Conservation (phyloP, 176 grass and related monocot species). For the Carex myosuroides region DNA sequence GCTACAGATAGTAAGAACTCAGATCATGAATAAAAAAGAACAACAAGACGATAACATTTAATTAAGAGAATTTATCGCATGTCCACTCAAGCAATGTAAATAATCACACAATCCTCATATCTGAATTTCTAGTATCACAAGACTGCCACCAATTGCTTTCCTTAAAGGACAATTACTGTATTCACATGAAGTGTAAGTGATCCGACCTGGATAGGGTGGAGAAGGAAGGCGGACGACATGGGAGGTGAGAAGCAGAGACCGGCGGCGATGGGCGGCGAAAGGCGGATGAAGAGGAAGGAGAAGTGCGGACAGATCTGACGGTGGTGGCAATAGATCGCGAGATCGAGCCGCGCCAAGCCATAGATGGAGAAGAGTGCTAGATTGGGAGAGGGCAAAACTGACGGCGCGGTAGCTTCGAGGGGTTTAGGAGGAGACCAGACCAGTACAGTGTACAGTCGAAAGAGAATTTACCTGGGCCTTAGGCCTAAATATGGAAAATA, state of each 20-base stretch:
- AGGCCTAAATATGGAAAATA: background rate
- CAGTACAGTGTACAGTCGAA: background rate
- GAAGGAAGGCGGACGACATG: slow-evolving; percentile 16
- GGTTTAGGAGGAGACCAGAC: slow-evolving; percentile 9
- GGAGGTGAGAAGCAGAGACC: slow-evolving; percentile 12
- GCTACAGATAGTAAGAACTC: too few species aligned
- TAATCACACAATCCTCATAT: background rate
- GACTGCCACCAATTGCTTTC: background rate
- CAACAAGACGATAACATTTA: background rate
- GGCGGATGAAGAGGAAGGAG: slow-evolving; percentile 18
- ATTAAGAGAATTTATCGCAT: background rate
- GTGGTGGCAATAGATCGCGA: slow-evolving; percentile 52
- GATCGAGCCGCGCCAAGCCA: slow-evolving; percentile 50
- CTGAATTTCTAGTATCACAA: background rate
- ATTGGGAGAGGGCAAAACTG: background rate
- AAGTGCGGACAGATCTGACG: background rate
- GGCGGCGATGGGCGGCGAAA: background rate
- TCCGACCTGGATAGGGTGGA: slow-evolving; percentile 38
- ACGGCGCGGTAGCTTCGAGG: slow-evolving; percentile 23
- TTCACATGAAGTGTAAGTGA: background rate
- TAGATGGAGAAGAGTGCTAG: slow-evolving; percentile 23
- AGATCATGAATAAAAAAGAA: background rate
- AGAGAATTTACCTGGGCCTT: background rate
- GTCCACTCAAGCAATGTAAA: background rate
- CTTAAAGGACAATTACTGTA: background rate